A percentile compares a stretch with the other conserved stretches of the same genome.
Conservation (phyloP, 176 grass and related monocot genomes). For the Pontederia paniculata region DNA sequence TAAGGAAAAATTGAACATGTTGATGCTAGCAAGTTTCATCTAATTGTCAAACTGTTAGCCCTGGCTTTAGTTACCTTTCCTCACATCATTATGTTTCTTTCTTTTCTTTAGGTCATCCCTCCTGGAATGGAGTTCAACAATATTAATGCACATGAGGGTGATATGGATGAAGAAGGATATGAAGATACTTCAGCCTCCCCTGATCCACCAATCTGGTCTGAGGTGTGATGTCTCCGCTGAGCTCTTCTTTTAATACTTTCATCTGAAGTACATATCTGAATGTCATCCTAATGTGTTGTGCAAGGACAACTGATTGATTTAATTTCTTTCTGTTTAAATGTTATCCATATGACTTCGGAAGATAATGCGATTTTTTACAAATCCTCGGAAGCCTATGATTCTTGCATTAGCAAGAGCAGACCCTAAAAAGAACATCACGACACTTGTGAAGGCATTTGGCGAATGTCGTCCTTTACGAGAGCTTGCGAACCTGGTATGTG, state of each 20-base stretch:
- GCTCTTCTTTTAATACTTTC: conserved; percentile 2
- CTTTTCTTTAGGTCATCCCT: conserved; percentile 49
- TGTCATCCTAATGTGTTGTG: not conserved
- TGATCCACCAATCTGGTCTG: conserved; percentile 53
- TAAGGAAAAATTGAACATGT: too few relatives aligned
- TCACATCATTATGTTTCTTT: conserved; percentile 10
- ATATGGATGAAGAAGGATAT: conserved; percentile 45
- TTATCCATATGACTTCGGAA: conserved; percentile 15
- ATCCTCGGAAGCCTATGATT: conserved; percentile 80
- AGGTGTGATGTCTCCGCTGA: conserved; percentile 27
- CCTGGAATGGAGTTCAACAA: conserved; percentile 79
- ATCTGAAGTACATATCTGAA: not conserved
- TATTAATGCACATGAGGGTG: conserved; percentile 52
- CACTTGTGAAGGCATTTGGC: conserved; percentile 76
- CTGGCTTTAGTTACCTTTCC: too few relatives aligned
- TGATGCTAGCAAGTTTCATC: too few relatives aligned
- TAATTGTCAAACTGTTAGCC: too few relatives aligned
- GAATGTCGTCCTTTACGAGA: conserved; percentile 64
- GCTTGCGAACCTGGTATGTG: conserved; percentile 71
- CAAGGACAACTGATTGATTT: too few relatives aligned
- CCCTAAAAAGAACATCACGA: conserved; percentile 80
- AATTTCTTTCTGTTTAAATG: too few relatives aligned
- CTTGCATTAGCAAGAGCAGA: conserved; percentile 66
- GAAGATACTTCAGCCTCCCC: conserved; percentile 34
- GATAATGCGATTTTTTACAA: conserved; percentile 84